Base-by-base conservation (phyloP, 73 alveolate species). In the Blepharisma japonicum region DNA sequence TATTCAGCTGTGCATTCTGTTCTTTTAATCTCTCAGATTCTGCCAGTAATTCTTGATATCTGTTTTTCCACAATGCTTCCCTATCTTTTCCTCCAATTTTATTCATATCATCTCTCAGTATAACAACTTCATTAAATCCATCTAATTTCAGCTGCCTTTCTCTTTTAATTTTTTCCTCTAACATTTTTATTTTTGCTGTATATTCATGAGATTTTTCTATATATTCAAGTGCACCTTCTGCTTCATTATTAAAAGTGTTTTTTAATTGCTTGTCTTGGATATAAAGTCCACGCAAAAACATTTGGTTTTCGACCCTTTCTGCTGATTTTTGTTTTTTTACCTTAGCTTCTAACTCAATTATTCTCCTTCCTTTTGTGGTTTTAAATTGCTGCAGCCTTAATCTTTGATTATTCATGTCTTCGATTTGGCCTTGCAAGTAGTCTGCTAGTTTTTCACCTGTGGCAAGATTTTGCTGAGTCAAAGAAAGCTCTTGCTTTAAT, bases 381-480 rank as follows among this genome's bases (percentile, higher is more conserved):
- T 83, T 83, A 82, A 79, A 88, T 47, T 82, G 80, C 48, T 82
- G 83, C 0, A 88, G 86, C 50, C 90, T 78, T n/a, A 83, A 71
- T 45, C 95, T 55, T 32, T 88, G 91, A 38, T 77, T 66, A 27
- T 88, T 90, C 8, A 81, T 68, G 61, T 87, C 85, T 83, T 95
- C 90, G 7, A 94, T 84, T 55, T 94, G 97, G 20, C 90, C 94
- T 77, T 94, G 90, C 55, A 91, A 77, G 79, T 84, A 86, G 68
- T 91, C 96, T 45, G 89, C 90, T 55, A 90, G 92, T 81, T 94
- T 94, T 61, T 94, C 98, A 2, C 95, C 88, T 0, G 97, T 86
- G 0, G 98, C 95, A 53, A 94, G 82, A 71, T 93, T 86, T 80
- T 91, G 85, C 77, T 94, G 92, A 6, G 98, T 89, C 71, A 85